Percentiles rank a stretch among this genome's conserved stretches.
Conservation (phyloP, 257 asterid species). For the Solanum chilense region DNA sequence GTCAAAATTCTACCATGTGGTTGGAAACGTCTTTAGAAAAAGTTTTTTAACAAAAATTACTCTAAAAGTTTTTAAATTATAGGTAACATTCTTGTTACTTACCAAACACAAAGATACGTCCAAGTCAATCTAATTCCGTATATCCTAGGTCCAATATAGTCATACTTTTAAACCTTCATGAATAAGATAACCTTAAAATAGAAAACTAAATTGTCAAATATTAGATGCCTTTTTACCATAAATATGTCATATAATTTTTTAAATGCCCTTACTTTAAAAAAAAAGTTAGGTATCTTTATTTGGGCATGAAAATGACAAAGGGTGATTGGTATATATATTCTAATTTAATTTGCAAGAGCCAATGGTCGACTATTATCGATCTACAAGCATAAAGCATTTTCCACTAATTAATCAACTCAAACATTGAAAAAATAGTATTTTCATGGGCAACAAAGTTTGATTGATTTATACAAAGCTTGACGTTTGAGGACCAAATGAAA, state of each 20-base stretch:
- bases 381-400: background rate
- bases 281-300: background rate
- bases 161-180: background rate
- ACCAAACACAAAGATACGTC: background rate
- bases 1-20: background rate
- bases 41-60: background rate
- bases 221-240: background rate
- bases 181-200: background rate
- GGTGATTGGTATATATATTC: background rate
- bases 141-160: background rate
- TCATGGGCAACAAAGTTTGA: background rate
- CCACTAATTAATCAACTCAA: background rate
- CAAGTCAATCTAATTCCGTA: background rate
- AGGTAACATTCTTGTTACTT: slow-evolving; percentile 7
- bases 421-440: background rate
- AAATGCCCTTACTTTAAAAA: background rate
- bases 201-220: background rate
- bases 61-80: background rate
- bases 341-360: background rate
- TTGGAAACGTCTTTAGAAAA: background rate
- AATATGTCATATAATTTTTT: background rate
- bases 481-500: background rate
- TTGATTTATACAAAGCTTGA: background rate
- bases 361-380: background rate
- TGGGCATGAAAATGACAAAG: background rate